Conservation (phyloP, 2,329 filamentous ascomycete species). For the Diaporthe vaccinii region DNA sequence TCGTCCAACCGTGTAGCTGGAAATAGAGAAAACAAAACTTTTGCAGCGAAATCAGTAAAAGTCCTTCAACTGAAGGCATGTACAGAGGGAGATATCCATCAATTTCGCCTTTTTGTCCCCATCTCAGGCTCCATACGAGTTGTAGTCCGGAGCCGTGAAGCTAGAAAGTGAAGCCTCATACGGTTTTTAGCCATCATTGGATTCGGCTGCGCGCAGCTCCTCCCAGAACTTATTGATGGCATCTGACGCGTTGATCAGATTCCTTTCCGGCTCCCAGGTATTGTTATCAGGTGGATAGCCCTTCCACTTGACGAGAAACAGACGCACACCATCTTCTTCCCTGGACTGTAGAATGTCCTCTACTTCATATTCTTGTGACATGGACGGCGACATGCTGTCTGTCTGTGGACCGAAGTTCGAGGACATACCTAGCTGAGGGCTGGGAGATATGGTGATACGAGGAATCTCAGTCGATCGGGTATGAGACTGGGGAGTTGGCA, state of each 20-base stretch:
- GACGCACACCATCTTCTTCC: background rate
- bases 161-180: background rate
- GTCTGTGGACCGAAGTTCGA: rapidly evolving
- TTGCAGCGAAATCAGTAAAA: too few species aligned
- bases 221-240: background rate
- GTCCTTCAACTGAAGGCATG: background rate
- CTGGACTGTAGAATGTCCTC: background rate
- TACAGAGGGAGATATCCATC: background rate
- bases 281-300: background rate
- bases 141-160: background rate
- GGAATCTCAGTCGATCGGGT: background rate
- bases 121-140: background rate
- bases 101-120: background rate
- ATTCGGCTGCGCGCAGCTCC: background rate
- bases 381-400: background rate
- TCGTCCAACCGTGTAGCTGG: too few species aligned
- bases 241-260: background rate
- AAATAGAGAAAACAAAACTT: background rate
- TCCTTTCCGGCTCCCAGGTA: background rate
- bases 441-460: background rate
- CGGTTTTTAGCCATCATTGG: background rate
- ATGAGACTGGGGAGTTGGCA: background rate
- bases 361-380: background rate
- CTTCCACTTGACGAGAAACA: background rate
- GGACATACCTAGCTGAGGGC: background rate